Evolutionary conservation across 1,284 basidiomycete genomes (phyloP).

Genomic region (Austropuccinia psidii): DNA sequence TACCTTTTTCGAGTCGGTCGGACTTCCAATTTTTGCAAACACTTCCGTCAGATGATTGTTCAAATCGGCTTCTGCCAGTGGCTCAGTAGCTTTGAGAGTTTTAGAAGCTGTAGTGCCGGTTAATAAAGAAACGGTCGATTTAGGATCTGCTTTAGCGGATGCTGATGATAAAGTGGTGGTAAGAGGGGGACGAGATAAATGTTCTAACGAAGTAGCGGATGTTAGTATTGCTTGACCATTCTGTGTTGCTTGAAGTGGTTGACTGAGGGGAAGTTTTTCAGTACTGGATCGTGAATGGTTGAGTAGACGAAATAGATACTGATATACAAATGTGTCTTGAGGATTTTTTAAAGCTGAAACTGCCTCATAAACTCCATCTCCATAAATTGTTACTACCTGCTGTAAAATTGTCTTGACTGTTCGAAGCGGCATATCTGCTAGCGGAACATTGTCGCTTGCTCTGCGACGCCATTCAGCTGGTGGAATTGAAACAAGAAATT

Average conservation of each 20-base stretch:
- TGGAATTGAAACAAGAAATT: slow-evolving; percentile 83
- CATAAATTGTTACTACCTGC: slow-evolving; percentile 63
- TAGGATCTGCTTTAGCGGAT: background rate
- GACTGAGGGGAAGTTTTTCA: background rate
- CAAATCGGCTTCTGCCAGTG: slow-evolving; percentile 14
- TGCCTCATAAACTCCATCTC: slow-evolving; percentile 49
- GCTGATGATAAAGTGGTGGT: background rate
- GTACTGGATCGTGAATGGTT: slow-evolving; percentile 45
- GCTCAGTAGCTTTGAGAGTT: background rate
- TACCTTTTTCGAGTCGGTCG: slow-evolving; percentile 35
- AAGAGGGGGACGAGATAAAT: background rate
- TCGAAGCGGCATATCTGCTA: slow-evolving; percentile 91
- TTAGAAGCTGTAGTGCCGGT: background rate
- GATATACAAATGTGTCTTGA: slow-evolving; percentile 47
- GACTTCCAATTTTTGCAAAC: slow-evolving; percentile 36
- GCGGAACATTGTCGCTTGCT: slow-evolving; percentile 78
- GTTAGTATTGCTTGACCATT: background rate
- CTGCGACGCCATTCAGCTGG: slow-evolving; percentile 92
- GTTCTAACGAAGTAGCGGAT: background rate
- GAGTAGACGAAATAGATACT: slow-evolving; percentile 58
- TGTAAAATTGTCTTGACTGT: slow-evolving; percentile 98
- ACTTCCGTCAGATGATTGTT: slow-evolving; percentile 36
- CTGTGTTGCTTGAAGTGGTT: background rate
- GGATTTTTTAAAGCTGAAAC: slow-evolving; percentile 46
- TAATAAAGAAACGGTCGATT: slow-evolving; percentile 18